Conservation (phyloP, 139 green algal genomes). For the Volvox africanus region DNA sequence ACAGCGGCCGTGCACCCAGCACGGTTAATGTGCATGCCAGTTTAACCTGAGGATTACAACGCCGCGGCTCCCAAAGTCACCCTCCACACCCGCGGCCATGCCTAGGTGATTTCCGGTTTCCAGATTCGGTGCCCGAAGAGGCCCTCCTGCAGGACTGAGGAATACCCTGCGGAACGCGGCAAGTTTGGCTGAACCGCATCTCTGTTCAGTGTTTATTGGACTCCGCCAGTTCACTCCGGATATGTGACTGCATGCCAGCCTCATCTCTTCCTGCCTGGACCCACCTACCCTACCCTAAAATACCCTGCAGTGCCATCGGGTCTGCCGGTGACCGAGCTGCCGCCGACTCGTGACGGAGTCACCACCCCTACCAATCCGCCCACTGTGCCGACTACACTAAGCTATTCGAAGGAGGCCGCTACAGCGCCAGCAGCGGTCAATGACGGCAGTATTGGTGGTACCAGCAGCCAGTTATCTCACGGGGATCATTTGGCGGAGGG, state of each 20-base stretch:
- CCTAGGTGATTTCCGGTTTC: no score
- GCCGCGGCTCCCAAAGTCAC: no score
- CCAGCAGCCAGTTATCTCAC: neutral
- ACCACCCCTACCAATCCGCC: neutral
- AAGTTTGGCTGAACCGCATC: no score
- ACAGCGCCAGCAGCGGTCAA: neutral
- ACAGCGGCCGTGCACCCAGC: no score
- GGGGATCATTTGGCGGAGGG: neutral
- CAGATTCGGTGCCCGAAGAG: neutral
- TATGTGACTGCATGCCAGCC: neutral
- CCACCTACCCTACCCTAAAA: neutral
- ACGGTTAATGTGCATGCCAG: no score
- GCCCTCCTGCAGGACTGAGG: neutral
- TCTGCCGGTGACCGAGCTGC: constrained; percentile 13
- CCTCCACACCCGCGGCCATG: no score
- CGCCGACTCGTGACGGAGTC: constrained; percentile 8
- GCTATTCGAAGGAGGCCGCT: neutral
- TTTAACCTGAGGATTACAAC: no score
- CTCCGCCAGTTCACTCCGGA: neutral
- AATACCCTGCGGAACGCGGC: no score
- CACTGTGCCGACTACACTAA: constrained; percentile 7
- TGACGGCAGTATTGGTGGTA: neutral
- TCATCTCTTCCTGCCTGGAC: neutral
- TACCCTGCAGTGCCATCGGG: constrained; percentile 10
- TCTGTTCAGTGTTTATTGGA: neutral